Evolutionary conservation across 116 monocot species (phyloP).

Genomic region (Cymodocea nodosa): DNA sequence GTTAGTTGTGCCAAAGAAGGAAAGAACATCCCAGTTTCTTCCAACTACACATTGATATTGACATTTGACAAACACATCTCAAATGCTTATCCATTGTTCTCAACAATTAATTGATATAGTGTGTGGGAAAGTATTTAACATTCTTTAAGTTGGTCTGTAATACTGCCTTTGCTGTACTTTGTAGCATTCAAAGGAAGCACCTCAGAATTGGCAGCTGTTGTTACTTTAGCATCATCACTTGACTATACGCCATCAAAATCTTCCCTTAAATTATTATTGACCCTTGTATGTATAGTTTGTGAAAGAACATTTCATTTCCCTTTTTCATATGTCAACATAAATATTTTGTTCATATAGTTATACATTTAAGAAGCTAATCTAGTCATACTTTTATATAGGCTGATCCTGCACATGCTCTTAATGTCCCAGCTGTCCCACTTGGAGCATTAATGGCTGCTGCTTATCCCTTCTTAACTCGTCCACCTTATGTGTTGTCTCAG

Average conservation of each 20-base stretch:
- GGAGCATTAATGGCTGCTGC: constrained; percentile 77
- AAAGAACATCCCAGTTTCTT: no score
- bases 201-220: constrained; percentile 60
- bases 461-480: constrained; percentile 60
- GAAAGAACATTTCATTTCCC: neutral
- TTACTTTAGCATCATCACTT: constrained; percentile 90
- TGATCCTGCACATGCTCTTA: constrained; percentile 92
- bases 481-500: constrained; percentile 88
- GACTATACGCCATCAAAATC: constrained; percentile 89
- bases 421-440: constrained; percentile 86
- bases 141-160: neutral
- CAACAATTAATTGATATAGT: no score
- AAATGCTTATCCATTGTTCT: no score
- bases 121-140: neutral
- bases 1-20: no score
- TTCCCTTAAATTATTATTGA: constrained; percentile 72
- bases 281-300: constrained; percentile 59
- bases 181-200: constrained; percentile 44
- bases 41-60: no score
- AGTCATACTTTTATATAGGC: constrained; percentile 29
- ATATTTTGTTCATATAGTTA: neutral
- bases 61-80: no score
- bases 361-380: neutral
- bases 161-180: neutral
- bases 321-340: neutral